Percentiles rank a stretch among this genome's conserved stretches.
Conservation (phyloP, 2,329 filamentous ascomycete species). For the Tolypocladium ovalisporum region DNA sequence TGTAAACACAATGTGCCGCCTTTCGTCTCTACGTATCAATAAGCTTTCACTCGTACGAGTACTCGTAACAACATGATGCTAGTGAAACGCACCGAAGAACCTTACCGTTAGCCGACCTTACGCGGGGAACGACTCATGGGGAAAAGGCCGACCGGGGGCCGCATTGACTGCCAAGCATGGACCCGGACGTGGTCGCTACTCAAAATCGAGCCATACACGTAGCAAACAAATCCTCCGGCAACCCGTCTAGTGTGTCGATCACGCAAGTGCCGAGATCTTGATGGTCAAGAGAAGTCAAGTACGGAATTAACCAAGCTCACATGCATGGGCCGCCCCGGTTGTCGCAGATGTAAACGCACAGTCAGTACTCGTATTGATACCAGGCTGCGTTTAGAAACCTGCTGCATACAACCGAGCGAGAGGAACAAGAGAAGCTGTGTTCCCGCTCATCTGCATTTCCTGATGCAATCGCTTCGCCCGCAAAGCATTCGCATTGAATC, state of each 20-base stretch:
- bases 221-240: neutral
- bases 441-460: no score
- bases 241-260: neutral
- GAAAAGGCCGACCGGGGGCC: neutral
- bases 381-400: neutral
- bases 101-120: no score
- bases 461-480: neutral
- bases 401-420: neutral
- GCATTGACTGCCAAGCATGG: neutral
- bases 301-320: no score
- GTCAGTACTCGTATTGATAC: neutral
- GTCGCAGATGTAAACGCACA: neutral
- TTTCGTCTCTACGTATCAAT: neutral
- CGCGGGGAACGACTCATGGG: neutral
- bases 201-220: neutral
- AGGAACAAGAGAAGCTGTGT: neutral
- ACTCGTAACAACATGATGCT: no score
- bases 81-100: no score
- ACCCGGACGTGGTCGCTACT: neutral
- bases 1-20: neutral
- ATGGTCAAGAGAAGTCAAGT: neutral
- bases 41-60: neutral
- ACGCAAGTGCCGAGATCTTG: neutral
- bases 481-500: neutral
- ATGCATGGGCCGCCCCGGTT: neutral